These are phyloP conservation scores for Dactylellina cionopaga DNA, from an alignment of 2,329 filamentous ascomycete genomes.

Conservation along the genomic window DNA sequence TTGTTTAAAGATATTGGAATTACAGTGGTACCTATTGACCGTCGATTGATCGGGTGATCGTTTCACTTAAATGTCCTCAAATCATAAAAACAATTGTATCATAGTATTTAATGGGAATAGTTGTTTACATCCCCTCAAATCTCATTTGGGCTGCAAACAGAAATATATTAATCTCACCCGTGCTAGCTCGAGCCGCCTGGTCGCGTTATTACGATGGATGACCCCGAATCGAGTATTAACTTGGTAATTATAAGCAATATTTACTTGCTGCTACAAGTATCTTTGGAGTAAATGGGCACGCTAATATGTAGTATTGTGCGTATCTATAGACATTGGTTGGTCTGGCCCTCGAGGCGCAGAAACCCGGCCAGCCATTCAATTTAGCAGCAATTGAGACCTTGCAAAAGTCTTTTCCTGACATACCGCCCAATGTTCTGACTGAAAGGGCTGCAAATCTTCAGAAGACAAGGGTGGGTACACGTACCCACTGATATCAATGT, in stretches of 20 bases:
- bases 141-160: no score
- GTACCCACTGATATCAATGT: no score
- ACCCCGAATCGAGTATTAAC: slow-evolving; percentile 17
- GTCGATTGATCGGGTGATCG: no score
- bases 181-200: neutral
- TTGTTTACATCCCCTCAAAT: no score
- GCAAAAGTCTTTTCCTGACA: slow-evolving; percentile 16
- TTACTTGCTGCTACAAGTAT: neutral
- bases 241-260: neutral
- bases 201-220: slow-evolving; percentile 20
- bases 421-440: slow-evolving; percentile 9
- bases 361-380: slow-evolving; percentile 21
- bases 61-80: no score
- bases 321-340: slow-evolving; percentile 24
- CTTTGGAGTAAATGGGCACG: neutral
- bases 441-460: slow-evolving; percentile 5
- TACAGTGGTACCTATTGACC: no score
- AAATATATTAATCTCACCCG: neutral
- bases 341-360: slow-evolving; percentile 12
- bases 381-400: slow-evolving; percentile 26
- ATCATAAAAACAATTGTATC: no score
- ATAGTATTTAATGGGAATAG: no score
- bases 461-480: slow-evolving; percentile 19
- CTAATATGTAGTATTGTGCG: no score
- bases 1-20: no score